Percentiles rank a stretch among this genome's conserved stretches.
phyloP scores from a whole-genome alignment of 2,329 filamentous ascomycete genomes.

The Aspergillus sp. region DNA sequence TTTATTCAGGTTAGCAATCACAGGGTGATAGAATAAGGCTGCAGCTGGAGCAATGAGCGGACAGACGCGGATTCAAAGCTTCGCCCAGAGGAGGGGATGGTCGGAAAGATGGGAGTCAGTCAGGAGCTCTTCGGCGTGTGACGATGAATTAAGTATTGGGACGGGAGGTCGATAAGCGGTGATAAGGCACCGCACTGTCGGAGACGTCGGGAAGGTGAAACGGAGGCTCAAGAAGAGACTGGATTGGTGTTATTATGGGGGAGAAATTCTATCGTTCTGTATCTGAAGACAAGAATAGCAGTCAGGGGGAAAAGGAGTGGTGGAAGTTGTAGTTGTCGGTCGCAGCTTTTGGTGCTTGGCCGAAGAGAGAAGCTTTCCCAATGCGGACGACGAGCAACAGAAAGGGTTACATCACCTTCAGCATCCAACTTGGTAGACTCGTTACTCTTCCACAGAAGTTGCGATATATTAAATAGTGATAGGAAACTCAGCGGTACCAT shows the following conservation, averaged over 20 bases:
- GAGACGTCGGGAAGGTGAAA: not conserved
- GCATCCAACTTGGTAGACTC: not conserved
- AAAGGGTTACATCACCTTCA: not conserved
- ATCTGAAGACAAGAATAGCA: no score
- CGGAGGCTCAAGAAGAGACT: not conserved
- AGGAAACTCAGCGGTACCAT: not conserved
- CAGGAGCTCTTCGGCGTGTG: slow-evolving; percentile 5
- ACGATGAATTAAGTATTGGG: not conserved
- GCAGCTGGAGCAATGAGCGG: not conserved
- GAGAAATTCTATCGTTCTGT: not conserved
- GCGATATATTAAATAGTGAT: no score
- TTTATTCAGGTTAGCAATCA: not conserved
- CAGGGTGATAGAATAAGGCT: not conserved
- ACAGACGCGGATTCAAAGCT: not conserved
- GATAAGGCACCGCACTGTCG: slow-evolving; percentile 5
- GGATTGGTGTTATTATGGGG: not conserved
- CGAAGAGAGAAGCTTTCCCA: not conserved
- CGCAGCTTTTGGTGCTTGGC: not conserved
- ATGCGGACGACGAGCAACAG: not conserved
- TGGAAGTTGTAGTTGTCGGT: not conserved
- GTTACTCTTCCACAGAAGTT: no score
- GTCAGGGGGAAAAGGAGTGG: not conserved
- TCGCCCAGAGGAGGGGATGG: not conserved
- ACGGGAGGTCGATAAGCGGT: slow-evolving; percentile 7
- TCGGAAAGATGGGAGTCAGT: not conserved